Conservation (phyloP, 1,284 basidiomycete species). For the Chalciporus sp. region DNA sequence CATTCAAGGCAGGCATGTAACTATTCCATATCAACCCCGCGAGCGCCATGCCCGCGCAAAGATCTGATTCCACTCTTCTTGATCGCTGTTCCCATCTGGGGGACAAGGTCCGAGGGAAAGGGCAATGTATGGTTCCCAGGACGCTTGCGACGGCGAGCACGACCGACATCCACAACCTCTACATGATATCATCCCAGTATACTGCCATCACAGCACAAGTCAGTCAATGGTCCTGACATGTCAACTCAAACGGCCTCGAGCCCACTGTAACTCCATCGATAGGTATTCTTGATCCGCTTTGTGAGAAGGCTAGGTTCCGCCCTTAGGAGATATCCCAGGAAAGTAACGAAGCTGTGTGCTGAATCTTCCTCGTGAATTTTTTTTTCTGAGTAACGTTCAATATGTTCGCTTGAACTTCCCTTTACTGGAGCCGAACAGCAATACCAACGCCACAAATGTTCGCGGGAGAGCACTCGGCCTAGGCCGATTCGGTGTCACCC, state of each 20-base stretch:
- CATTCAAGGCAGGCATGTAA: background rate
- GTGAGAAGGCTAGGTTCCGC: background rate
- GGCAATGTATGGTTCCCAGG: background rate
- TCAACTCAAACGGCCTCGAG: background rate
- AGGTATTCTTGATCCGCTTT: background rate
- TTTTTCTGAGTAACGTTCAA: background rate
- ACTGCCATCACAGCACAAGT: slow-evolving; percentile 4
- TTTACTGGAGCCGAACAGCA: too few species aligned
- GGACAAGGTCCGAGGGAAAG: slow-evolving; percentile 12
- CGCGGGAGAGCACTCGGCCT: background rate
- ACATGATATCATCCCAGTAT: slow-evolving; percentile 3
- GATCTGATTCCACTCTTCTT: slow-evolving; percentile 4
- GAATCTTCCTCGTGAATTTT: background rate
- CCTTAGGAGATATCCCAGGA: background rate
- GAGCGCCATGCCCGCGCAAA: slow-evolving; percentile 9
- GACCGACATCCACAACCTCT: background rate
- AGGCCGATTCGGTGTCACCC: too few species aligned
- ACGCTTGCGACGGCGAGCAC: background rate
- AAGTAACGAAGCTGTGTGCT: background rate
- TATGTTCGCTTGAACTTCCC: too few species aligned
- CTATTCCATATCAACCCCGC: background rate
- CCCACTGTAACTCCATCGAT: slow-evolving; percentile 1
- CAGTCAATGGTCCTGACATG: background rate
- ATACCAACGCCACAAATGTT: background rate
- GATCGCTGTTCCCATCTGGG: slow-evolving; percentile 8